Evolutionary conservation across 2,329 filamentous ascomycete species (phyloP).

Genomic region (Curvularia hawaiiensis): DNA sequence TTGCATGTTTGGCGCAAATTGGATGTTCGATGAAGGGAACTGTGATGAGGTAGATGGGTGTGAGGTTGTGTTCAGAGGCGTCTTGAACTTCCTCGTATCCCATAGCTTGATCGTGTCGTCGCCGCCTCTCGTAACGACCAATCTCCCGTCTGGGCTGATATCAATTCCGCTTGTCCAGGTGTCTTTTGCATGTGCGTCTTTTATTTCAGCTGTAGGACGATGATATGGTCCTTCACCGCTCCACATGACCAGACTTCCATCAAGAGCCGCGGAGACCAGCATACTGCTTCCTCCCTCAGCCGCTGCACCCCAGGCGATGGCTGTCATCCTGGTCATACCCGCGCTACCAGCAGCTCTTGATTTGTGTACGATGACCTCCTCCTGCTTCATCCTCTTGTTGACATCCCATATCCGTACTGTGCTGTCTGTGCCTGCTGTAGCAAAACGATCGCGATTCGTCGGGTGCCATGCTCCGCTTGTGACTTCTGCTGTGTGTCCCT

Average conservation of each 20-base stretch:
- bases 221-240: constrained; percentile 84
- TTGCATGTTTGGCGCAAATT: constrained; percentile 82
- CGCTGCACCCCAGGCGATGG: constrained; percentile 82
- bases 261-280: constrained; percentile 80
- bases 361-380: constrained; percentile 94
- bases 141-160: constrained; percentile 86
- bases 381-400: constrained; percentile 87
- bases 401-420: constrained; percentile 97
- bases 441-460: constrained; percentile 79
- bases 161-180: constrained; percentile 94
- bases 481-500: constrained; percentile 92
- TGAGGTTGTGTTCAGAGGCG: constrained; percentile 77
- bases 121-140: constrained; percentile 88
- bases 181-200: constrained; percentile 78
- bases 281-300: constrained; percentile 78
- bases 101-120: constrained; percentile 94
- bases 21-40: constrained; percentile 84
- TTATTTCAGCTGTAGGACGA: constrained; percentile 80
- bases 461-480: constrained; percentile 92
- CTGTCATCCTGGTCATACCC: constrained; percentile 91
- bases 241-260: constrained; percentile 93
- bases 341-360: constrained; percentile 86
- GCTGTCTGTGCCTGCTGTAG: constrained; percentile 93
- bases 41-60: constrained; percentile 84
- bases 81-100: constrained; percentile 96